Evolutionary conservation across 2,329 filamentous ascomycete genomes (phyloP), one percentile per base, ranked within the genome.

Genomic region (Plenodomus biglobosus): DNA sequence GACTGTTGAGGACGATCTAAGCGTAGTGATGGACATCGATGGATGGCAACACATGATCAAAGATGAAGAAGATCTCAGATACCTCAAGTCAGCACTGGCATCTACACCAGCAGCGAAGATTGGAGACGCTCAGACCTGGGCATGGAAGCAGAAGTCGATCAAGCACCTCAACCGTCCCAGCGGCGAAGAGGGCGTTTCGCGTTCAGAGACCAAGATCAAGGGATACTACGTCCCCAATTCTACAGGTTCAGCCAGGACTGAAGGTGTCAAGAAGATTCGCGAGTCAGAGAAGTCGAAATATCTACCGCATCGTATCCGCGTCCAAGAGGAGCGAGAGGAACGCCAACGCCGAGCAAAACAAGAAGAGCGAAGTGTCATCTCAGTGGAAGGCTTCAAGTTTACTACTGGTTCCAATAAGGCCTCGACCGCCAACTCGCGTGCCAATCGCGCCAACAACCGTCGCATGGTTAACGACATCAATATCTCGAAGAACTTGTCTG

Each of bases 251-350:
- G 94, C 94, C 47, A 84, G 94, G 47, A 96, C 94, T 0, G 92
- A 99, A 75, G 92, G 91, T 21, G 85, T 91, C 64, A 92, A 95
- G 77, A 95, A 92, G 78, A 97, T 99, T 47, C 81, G 95, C 53
- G 95, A 99, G 70, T 90, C 90, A 0, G 94, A 99, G 71, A 99
- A 99, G 77, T 96, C 92, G 21, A 96, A 96, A 69, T 99, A 99
- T 68, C 81, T 99, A 7, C 94, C 94, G 35, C 94, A 99, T 77
- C 92, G 95, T 57, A 94, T 99, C 75, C 95, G 95, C 67, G 90
- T 99, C 17, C 89, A 94, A 71, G 94, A 87, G 74, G 90, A 87
- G 19, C 85, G 92, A 42, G 92, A 96, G 71, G 91, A 94, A 71
- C 87, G 91, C n/a, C 87, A 96, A 71, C 86, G 86, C n/a, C 78